Percentiles rank a stretch among this genome's conserved stretches.
Conservation (phyloP, 23 red algal species). For the Gracilaria vermiculophylla region DNA sequence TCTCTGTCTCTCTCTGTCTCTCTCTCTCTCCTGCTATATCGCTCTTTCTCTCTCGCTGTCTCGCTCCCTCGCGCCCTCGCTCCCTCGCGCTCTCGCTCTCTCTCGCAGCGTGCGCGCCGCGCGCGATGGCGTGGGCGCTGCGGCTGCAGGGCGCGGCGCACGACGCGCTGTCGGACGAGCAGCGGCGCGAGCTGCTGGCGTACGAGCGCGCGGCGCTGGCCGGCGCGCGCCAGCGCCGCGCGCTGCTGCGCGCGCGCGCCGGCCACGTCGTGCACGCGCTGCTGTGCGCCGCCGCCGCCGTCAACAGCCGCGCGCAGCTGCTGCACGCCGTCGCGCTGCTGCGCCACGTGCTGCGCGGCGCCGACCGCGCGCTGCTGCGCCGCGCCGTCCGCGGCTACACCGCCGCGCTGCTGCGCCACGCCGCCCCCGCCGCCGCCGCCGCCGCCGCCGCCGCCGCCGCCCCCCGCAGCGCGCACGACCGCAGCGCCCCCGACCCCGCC, state of each 20-base stretch:
- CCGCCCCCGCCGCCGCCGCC: not conserved
- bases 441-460: not conserved
- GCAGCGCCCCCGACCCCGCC: not conserved
- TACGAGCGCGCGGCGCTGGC: conserved; percentile 14
- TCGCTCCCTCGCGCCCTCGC: too few relatives aligned
- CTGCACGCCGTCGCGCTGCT: conserved; percentile 31
- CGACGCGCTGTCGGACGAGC: conserved; percentile 25
- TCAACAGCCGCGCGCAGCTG: conserved; percentile 45
- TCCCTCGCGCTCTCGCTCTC: too few relatives aligned
- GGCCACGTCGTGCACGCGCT: conserved; percentile 34
- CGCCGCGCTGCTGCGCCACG: not conserved
- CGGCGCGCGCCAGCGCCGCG: not conserved
- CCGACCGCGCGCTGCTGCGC: not conserved
- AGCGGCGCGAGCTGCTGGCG: conserved; percentile 44
- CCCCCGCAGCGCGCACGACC: too few relatives aligned
- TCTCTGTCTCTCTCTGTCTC: too few relatives aligned
- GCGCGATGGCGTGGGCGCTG: conserved; percentile 59
- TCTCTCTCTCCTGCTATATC: too few relatives aligned
- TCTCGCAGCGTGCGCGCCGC: too few relatives aligned
- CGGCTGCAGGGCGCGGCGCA: not conserved
- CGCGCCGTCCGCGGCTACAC: conserved; percentile 13
- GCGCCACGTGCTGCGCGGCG: not conserved
- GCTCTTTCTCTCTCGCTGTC: too few relatives aligned
- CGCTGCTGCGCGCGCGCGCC: not conserved
- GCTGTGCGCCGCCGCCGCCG: conserved; percentile 35